Evolutionary conservation across 1,284 basidiomycete species (phyloP).

Genomic region (Spongiforma sp.): DNA sequence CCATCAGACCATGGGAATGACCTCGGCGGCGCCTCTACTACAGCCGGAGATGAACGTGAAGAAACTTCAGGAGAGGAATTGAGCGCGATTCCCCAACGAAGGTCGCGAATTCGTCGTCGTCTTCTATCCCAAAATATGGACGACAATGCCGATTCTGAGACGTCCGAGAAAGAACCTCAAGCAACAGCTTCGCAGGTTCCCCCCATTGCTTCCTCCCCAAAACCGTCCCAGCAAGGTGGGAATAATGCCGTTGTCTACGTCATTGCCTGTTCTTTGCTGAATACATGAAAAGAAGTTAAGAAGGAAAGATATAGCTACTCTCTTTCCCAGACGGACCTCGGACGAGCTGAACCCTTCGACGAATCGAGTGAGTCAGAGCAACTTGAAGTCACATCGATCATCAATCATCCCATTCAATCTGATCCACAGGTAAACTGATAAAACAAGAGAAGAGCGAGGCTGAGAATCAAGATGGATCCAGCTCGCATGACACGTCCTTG

Average conservation of each 20-base stretch:
- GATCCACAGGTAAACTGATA: conserved; percentile 17
- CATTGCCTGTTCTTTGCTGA: neutral
- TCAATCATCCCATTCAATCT: neutral
- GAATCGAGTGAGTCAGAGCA: conserved; percentile 13
- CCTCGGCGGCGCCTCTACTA: neutral
- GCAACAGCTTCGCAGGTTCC: neutral
- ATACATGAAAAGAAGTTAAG: conserved; percentile 3
- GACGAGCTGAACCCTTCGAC: neutral
- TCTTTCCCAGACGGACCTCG: neutral
- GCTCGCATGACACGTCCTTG: neutral
- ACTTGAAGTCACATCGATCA: too few relatives aligned
- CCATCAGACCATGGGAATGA: conserved; percentile 11
- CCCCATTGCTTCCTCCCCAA: conserved; percentile 7
- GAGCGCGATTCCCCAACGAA: neutral
- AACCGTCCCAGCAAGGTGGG: conserved; percentile 10
- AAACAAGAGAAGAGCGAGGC: conserved; percentile 24
- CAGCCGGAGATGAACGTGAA: neutral
- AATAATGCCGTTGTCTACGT: neutral
- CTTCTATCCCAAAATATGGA: conserved; percentile 15
- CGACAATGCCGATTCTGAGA: conserved; percentile 7
- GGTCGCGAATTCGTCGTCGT: conserved; percentile 11
- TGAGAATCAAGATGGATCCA: neutral
- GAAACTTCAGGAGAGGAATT: conserved; percentile 11
- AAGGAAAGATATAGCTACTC: conserved; percentile 6
- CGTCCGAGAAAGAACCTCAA: conserved; percentile 9